Evolutionary conservation across 768 basidiomycete genomes (phyloP), one percentile per base, ranked within the genome.

Genomic region (Boletus tomentosulus): DNA sequence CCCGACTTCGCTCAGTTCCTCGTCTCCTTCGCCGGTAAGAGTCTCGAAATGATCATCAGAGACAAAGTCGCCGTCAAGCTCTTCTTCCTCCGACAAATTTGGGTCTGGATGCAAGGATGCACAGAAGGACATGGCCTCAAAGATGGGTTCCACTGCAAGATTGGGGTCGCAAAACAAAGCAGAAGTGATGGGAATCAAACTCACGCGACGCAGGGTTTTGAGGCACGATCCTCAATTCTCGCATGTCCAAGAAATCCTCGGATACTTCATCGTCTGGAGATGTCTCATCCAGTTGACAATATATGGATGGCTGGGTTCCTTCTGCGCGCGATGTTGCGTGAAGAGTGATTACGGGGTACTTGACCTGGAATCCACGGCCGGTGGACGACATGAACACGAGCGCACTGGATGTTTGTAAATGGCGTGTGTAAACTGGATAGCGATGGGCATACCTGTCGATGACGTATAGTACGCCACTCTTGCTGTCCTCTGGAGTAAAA

Each of bases 281-380:
- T n/a, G 72, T 71, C 47, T 92, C 92, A 61, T 97, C 95, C 11
- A 98, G 80, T 61, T 99, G 97, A 66, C 94, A 97, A 70, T 98
- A 98, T 66, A 98, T 80, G 7, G 84, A 87, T 4, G 89, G 85
- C 0, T 76, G 78, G 9, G 71, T 55, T 2, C 48, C 54, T 41
- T 83, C 81, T 3, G 80, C 78, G 43, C 92, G 85, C 1, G 93
- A 91, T 50, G 95, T 80, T 25, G 97, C 97, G 62, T 99, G 97
- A 2, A 99, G 80, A 1, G 92, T 96, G 65, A 99, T 89, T 6
- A 86, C 76, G 10, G 91, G 92, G 68, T 96, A 98, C 53, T 85
- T 77, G 65, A 98, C 81, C 59, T 89, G 84, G 71, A 98, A 87
- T 15, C 92, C 93, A 42, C 76, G 74, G 15, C 84, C 84, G 1